Evolutionary conservation across 441 rosid species (phyloP), one percentile per base, ranked within the genome.

Genomic region (Adansonia rubrostipa): DNA sequence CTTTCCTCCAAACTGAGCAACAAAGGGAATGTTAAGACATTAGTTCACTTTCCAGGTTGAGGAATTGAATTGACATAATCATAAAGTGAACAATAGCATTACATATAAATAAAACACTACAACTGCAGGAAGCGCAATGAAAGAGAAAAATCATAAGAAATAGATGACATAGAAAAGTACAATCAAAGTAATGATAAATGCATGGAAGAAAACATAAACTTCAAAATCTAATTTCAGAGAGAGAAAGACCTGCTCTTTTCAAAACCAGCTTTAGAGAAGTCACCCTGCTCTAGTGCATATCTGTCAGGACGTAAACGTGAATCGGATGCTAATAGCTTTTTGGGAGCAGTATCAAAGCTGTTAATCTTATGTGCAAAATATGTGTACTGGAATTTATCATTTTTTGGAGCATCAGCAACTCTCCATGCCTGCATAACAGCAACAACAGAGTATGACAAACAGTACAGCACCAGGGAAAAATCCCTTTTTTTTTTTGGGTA

Each of bases 301-400:
- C 99, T 91, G 78, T 94, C 99, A 45, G 99, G 92, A 13, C 99
- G 98, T 76, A 96, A 66, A 66, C 98, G 95, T 51, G 99, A 93
- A 87, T 96, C 99, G 20, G 99, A 93, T 22, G 95, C 86, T 78
- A 96, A 83, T 57, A 94, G 87, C 88, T 89, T 92, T 89, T 86
- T 90, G 0, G 98, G 98, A 73, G 98, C 97, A 71, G 98, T 92
- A 82, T 89, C 93, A 73, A 94, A 94, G 87, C 97, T 96, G 83
- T 94, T 96, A 66, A 96, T 79, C 87, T 96, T 96, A 85, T 93
- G 98, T 6, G 97, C 95, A 87, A 96, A 96, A 82, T 94, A 70
- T 60, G 99, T 93, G 75, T 88, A 93, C 82, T 93, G 98, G 80
- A 83, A 92, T 76, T 92, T 94, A 83, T 96, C 99, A 74, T 92